phyloP scores from a whole-genome alignment of 163 green algal species.

The Volvox carteri region DNA sequence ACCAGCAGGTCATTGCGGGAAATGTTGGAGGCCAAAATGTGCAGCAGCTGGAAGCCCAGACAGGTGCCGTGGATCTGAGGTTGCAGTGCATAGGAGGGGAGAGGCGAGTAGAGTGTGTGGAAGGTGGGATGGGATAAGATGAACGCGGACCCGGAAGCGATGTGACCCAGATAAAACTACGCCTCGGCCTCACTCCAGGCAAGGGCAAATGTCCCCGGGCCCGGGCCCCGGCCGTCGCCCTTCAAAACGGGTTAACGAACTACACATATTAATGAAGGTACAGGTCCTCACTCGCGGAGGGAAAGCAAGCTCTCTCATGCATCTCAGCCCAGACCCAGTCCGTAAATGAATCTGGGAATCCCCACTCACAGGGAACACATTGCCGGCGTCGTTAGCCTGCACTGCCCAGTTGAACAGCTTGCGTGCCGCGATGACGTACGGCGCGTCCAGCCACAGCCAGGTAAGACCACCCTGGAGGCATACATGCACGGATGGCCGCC shows the following conservation, averaged over 20 bases:
- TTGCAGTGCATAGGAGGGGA: background rate
- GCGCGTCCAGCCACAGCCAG: conserved; percentile 87
- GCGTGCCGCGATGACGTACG: conserved; percentile 86
- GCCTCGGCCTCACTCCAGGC: too few relatives aligned
- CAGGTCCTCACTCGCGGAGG: too few relatives aligned
- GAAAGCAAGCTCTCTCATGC: background rate
- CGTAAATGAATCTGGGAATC: background rate
- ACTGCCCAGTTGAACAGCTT: conserved; percentile 90
- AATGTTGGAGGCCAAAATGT: conserved; percentile 87
- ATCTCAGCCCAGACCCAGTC: background rate
- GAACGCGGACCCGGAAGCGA: too few relatives aligned
- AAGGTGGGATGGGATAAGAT: too few relatives aligned
- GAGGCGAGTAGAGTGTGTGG: too few relatives aligned
- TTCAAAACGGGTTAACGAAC: too few relatives aligned
- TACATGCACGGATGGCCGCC: too few relatives aligned
- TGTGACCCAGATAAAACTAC: too few relatives aligned
- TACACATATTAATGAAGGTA: too few relatives aligned
- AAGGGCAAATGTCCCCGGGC: too few relatives aligned
- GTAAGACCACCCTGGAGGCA: conserved; percentile 79
- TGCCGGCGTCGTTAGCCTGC: conserved; percentile 79
- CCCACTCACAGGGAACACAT: conserved; percentile 70
- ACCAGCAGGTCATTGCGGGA: conserved; percentile 86
- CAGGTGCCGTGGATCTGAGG: conserved; percentile 86
- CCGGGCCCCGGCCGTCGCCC: too few relatives aligned
- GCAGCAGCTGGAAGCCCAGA: conserved; percentile 90